Base-by-base conservation (phyloP, 2,329 filamentous ascomycete species). In the Waltergamsia citrina region DNA sequence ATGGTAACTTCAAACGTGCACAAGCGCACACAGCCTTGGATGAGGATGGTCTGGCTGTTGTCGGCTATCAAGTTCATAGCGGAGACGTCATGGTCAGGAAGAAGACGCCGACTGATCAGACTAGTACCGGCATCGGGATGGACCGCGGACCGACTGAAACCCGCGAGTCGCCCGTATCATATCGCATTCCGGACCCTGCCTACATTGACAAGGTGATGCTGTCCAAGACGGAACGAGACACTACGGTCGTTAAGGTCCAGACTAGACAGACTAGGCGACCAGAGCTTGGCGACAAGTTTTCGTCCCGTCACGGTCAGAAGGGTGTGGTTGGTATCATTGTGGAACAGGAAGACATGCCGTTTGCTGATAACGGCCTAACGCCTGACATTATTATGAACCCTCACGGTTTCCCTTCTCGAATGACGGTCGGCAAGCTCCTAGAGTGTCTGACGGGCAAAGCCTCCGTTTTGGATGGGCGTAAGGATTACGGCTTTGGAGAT, bases 381-480 rank as follows among this genome's bases (percentile, higher is more conserved):
- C 92, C 92, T 0, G 92, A 98, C 59, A 95, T 98, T 45, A 98
- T 98, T 74, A 98, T 98, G 92, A 98, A 98, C 66, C 92, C 93
- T 1, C 92, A 98, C 63, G 92, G 92, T 78, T 98, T 98, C 71
- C 92, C 92, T 2, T 96, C 90, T 21, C 92, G 92, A 58, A 98
- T 98, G 92, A 98, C 92, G 35, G 92, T 98, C 41, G 92, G 92
- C 21, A 98, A 98, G 60, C 83, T 98, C 68, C 75, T 98, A 33
- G 92, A 98, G 55, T 84, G 94, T 29, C 70, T 98, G 12, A 86
- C 88, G 1, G 92, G 92, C 43, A 98, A 98, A 60, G 92, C 92
- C 0, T 86, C 88, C 10, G 79, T 98, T 3, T 60, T 98, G 4
- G 74, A 81, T 38, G 92, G 92, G 5, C 79, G 81, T 7, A 80